Evolutionary conservation across 768 basidiomycete species (phyloP).

Genomic region (Omphalotus guepiniiformis): DNA sequence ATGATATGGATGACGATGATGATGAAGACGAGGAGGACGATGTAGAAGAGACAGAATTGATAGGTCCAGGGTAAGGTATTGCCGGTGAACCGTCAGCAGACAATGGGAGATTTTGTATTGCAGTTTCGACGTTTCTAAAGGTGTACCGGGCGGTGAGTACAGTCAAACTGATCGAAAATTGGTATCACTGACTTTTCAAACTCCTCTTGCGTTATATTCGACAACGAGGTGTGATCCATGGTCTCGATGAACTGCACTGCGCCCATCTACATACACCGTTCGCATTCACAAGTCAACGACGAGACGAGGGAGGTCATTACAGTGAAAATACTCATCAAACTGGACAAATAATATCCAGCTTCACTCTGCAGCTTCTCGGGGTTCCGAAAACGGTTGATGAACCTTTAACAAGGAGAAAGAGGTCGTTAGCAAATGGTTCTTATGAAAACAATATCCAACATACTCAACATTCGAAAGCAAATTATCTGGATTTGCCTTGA

Average conservation of each 20-base stretch:
- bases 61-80: constrained; percentile 10
- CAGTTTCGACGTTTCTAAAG: constrained; percentile 47
- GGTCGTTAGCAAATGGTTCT: background rate
- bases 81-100: constrained; percentile 18
- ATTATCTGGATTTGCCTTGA: constrained; percentile 92
- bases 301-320: background rate
- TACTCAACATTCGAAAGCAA: constrained; percentile 95
- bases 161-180: background rate
- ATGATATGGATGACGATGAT: constrained; percentile 2
- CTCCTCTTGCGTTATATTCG: constrained; percentile 90
- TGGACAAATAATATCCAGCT: constrained; percentile 95
- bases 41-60: constrained; percentile 12
- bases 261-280: constrained; percentile 61
- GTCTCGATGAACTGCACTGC: constrained; percentile 97
- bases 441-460: constrained; percentile 19
- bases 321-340: constrained; percentile 78
- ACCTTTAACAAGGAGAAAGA: constrained; percentile 45
- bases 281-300: background rate
- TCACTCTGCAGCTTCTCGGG: constrained; percentile 89
- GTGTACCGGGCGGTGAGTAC: background rate
- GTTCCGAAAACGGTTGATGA: constrained; percentile 93
- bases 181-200: constrained; percentile 65
- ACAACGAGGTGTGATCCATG: constrained; percentile 93
- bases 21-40: constrained; percentile 29
- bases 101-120: constrained; percentile 43